Evolutionary conservation across 495 filamentous ascomycete species (phyloP).

Genomic region (Aspergillus conjunctus): DNA sequence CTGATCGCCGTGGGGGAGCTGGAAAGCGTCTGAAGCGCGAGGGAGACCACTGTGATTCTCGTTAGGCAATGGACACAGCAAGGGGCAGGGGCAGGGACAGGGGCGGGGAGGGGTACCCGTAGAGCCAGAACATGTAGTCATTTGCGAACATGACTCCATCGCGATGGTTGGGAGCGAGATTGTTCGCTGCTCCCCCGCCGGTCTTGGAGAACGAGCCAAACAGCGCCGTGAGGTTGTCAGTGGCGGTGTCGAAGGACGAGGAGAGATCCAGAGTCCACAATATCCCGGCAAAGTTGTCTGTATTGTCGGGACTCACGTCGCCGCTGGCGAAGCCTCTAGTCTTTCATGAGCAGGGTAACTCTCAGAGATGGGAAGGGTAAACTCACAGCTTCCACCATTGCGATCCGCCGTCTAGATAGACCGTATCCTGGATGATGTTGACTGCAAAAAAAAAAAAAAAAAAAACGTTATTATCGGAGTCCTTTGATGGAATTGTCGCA

Average conservation of each 20-base stretch:
- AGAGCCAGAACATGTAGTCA: slow-evolving; percentile 57
- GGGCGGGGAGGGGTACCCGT: slow-evolving; percentile 34
- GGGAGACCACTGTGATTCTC: slow-evolving; percentile 16
- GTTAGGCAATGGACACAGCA: neutral
- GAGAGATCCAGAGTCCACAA: slow-evolving; percentile 62
- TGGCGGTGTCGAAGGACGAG: slow-evolving; percentile 53
- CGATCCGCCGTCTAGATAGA: slow-evolving; percentile 69
- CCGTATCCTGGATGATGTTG: slow-evolving; percentile 62
- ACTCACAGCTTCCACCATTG: slow-evolving; percentile 49
- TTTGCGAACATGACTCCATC: slow-evolving; percentile 71
- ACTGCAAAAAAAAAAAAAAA: slow-evolving; percentile 50
- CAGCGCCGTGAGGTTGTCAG: slow-evolving; percentile 53
- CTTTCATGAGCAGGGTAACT: neutral
- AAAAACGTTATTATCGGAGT: neutral
- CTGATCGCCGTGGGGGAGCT: slow-evolving; percentile 35
- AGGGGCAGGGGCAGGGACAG: neutral
- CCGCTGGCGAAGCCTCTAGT: neutral
- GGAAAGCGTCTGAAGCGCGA: slow-evolving; percentile 14
- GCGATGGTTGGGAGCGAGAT: slow-evolving; percentile 58
- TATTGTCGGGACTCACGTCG: neutral
- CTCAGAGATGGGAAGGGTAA: neutral
- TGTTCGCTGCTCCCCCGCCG: slow-evolving; percentile 46
- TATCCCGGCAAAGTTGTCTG: slow-evolving; percentile 44
- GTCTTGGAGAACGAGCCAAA: slow-evolving; percentile 50
- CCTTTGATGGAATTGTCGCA: neutral